phyloP scores from a whole-genome alignment of 2,329 filamentous ascomycete species.

The Phialophora chinensis region DNA sequence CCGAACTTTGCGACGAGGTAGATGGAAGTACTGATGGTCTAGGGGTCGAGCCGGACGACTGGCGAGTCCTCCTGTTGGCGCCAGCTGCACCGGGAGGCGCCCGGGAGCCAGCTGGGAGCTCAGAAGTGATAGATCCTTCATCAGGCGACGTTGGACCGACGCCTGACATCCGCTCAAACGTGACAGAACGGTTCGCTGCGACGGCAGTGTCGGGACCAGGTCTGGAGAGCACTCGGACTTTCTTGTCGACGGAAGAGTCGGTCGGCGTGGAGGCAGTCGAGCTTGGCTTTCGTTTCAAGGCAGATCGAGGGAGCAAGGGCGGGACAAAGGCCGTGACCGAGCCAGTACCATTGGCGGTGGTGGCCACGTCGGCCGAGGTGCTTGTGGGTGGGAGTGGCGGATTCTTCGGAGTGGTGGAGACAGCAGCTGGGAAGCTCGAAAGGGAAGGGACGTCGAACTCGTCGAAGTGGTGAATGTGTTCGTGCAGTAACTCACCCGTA shows the following conservation, averaged over 20 bases:
- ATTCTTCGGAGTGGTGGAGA: slow-evolving; percentile 26
- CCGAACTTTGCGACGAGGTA: slow-evolving; percentile 28
- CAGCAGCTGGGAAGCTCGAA: slow-evolving; percentile 20
- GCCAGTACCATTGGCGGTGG: slow-evolving; percentile 27
- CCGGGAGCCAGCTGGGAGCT: slow-evolving; percentile 26
- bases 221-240: slow-evolving; percentile 21
- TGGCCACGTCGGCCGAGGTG: slow-evolving; percentile 21
- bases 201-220: slow-evolving; percentile 22
- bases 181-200: slow-evolving; percentile 29
- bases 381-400: slow-evolving; percentile 16
- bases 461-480: slow-evolving; percentile 32
- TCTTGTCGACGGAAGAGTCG: slow-evolving; percentile 22
- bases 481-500: slow-evolving; percentile 34
- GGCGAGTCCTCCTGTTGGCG: slow-evolving; percentile 26
- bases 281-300: slow-evolving; percentile 35
- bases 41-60: slow-evolving; percentile 28
- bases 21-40: slow-evolving; percentile 21
- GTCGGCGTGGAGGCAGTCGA: slow-evolving; percentile 27
- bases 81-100: slow-evolving; percentile 16
- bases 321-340: slow-evolving; percentile 30
- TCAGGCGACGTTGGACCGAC: slow-evolving; percentile 35
- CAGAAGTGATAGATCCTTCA: slow-evolving; percentile 38
- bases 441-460: slow-evolving; percentile 34
- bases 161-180: slow-evolving; percentile 40
- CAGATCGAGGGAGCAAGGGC: slow-evolving; percentile 34